These are phyloP conservation scores for Calonectria pauciramosa DNA, from an alignment of 2,329 filamentous ascomycete genomes.

Conservation along the genomic window DNA sequence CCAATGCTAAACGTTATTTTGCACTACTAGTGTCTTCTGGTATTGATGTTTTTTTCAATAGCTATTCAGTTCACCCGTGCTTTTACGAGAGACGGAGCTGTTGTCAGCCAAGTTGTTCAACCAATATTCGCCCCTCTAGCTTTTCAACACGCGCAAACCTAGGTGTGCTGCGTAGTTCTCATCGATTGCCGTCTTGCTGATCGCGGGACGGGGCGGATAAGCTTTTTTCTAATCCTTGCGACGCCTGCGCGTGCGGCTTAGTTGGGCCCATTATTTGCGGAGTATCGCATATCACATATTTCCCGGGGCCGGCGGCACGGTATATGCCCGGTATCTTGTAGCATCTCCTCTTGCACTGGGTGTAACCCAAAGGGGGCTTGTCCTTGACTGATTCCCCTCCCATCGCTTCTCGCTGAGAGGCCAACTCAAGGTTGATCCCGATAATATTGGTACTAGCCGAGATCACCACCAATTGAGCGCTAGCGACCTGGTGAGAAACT, in stretches of 20 bases:
- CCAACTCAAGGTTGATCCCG: background rate
- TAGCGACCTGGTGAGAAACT: background rate
- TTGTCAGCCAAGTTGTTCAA: no score
- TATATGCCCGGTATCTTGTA: background rate
- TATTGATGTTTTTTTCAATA: no score
- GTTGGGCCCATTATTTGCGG: background rate
- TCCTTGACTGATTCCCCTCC: background rate
- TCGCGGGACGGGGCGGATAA: background rate
- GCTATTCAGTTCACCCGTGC: no score
- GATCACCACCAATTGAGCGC: background rate
- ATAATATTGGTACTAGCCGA: background rate
- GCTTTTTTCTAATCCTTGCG: background rate
- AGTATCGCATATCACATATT: background rate
- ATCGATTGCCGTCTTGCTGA: background rate
- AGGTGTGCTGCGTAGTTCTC: background rate
- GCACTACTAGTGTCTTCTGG: background rate
- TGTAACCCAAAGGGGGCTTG: background rate
- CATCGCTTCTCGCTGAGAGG: background rate
- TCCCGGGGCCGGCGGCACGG: background rate
- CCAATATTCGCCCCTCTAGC: background rate
- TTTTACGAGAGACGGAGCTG: no score
- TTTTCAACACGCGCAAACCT: background rate
- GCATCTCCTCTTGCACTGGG: background rate
- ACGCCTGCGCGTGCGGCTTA: background rate
- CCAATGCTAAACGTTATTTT: background rate